A percentile compares a stretch with the other conserved stretches of the same genome.
These are phyloP conservation scores for Suhomyces guaymorum DNA, from an alignment of 1,139 yeast genomes.

Conservation along the genomic window DNA sequence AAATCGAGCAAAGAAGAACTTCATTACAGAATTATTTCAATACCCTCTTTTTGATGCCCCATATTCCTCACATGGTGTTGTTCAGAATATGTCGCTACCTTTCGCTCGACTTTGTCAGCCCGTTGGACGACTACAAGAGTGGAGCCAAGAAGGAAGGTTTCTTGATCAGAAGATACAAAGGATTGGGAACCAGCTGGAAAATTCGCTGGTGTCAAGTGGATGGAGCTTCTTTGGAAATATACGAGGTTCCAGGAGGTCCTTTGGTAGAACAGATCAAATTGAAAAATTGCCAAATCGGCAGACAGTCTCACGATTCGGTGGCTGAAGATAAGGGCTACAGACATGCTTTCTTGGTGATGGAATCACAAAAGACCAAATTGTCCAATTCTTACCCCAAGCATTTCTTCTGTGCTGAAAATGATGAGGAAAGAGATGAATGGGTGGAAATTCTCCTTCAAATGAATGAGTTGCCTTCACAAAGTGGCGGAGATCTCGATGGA, in stretches of 20 bases:
- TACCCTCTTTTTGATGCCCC: conserved; percentile 59
- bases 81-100: conserved; percentile 62
- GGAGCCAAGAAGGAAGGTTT: conserved; percentile 69
- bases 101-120: conserved; percentile 67
- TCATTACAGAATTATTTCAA: conserved; percentile 62
- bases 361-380: conserved; percentile 58
- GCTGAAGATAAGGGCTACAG: conserved; percentile 73
- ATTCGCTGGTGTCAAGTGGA: conserved; percentile 72
- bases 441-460: conserved; percentile 58
- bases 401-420: conserved; percentile 80
- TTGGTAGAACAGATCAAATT: conserved; percentile 59
- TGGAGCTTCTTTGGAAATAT: conserved; percentile 60
- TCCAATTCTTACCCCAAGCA: conserved; percentile 58
- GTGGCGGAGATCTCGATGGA: neutral
- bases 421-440: conserved; percentile 80
- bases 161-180: conserved; percentile 58
- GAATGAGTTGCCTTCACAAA: conserved; percentile 17
- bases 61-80: conserved; percentile 57
- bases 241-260: conserved; percentile 61
- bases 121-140: conserved; percentile 57
- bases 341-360: conserved; percentile 75
- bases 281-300: conserved; percentile 62
- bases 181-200: conserved; percentile 69
- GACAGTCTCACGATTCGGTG: conserved; percentile 57
- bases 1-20: conserved; percentile 61